Evolutionary conservation across 208 protist genomes (phyloP), one percentile per base, ranked within the genome.

Genomic region (Crithidia bombi): DNA sequence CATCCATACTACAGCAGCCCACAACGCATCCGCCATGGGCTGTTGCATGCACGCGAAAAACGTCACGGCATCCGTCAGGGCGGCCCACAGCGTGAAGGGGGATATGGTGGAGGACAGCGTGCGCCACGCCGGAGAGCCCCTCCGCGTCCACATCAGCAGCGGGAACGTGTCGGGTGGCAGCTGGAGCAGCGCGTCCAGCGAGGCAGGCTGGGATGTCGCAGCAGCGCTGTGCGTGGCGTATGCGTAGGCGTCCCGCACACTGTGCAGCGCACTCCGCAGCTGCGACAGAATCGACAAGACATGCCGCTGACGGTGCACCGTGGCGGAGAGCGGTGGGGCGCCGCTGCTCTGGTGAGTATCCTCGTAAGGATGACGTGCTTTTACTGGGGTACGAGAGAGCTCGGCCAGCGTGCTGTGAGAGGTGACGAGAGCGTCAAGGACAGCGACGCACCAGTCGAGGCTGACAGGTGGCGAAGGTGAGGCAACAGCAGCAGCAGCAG

Each of bases 1-100:
- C 71, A 76, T 69, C 71, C 63, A 69, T 47, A 65, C 4, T 51
- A 76, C 71, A n/a, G 71, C 71, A 11, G 63, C 62, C 71, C 71
- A 76, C 52, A 76, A 32, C 19, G 55, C 44, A 10, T 57, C 54
- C 21, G 44, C 71, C 0, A 56, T 63, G 4, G 36, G 35, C 17
- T 23, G 54, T 26, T 56, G 38, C 44, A 76, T 10, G 17, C 28
- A 52, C 19, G 51, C 39, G 35, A 70, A 58, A 4, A 59, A n/a
- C 44, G n/a, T 56, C 17, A 46, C 33, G 28, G 25, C 33, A 35
- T 70, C 71, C 9, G 28, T 26, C 12, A 76, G 56, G 2, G 71
- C 44, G 2, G 44, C 10, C 63, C 71, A 65, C 35, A 76, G 56
- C 47, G 63, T 70, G 46, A 46, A 64, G 41, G 52, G 47, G 0